Conservation (phyloP, 805 yeast species). For the Saccharomycopsis olivae region DNA sequence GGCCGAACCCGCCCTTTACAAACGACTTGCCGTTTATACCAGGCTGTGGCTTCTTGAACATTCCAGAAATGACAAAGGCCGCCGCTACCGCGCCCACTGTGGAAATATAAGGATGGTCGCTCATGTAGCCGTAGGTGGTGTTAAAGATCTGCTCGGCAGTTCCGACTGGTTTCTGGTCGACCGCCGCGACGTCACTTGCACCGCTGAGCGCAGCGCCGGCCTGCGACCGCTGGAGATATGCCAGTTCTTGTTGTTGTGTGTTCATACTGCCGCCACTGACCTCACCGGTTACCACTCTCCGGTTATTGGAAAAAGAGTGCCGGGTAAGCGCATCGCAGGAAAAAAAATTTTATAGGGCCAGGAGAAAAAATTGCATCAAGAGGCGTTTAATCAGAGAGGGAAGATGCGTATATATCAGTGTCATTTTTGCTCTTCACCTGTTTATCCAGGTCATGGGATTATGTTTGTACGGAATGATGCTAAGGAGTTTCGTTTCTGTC, state of each 20-base stretch:
- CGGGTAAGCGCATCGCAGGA: slow-evolving; percentile 1
- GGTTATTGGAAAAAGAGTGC: not conserved
- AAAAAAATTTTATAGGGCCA: too few relatives aligned
- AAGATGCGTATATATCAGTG: slow-evolving; percentile 80
- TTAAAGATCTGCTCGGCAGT: slow-evolving; percentile 57
- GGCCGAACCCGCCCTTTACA: slow-evolving; percentile 80
- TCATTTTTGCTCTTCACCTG: slow-evolving; percentile 96
- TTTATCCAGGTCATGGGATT: slow-evolving; percentile 89
- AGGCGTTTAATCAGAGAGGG: not conserved
- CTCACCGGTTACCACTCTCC: too few relatives aligned
- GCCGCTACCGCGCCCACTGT: slow-evolving; percentile 59
- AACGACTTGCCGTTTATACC: slow-evolving; percentile 58
- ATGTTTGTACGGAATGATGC: slow-evolving; percentile 98
- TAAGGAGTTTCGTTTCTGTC: slow-evolving; percentile 93
- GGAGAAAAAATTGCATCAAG: too few relatives aligned
- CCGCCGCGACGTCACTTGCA: too few relatives aligned
- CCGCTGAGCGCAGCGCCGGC: not conserved
- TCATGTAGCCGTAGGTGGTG: slow-evolving; percentile 44
- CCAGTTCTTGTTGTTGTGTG: slow-evolving; percentile 18
- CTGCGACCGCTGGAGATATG: slow-evolving; percentile 8
- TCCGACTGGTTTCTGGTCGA: slow-evolving; percentile 23
- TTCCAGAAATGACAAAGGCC: slow-evolving; percentile 56
- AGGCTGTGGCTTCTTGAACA: slow-evolving; percentile 56
- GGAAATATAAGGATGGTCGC: slow-evolving; percentile 68
- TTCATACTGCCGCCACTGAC: too few relatives aligned